Conservation (phyloP, 495 filamentous ascomycete species). For the Neurospora hispaniola region DNA sequence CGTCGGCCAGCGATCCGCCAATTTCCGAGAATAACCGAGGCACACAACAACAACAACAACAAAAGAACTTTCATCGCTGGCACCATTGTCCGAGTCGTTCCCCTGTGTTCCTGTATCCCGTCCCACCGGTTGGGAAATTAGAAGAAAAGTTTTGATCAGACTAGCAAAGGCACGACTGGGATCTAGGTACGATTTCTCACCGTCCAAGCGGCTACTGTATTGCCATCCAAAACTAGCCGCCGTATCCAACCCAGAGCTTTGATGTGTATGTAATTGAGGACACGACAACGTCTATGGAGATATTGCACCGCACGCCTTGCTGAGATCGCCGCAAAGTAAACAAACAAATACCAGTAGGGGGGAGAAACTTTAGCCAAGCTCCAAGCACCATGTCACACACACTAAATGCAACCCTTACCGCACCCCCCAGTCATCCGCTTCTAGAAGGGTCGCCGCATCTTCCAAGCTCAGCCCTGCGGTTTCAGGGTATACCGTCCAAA, state of each 20-base stretch:
- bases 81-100: not conserved
- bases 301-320: not conserved
- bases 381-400: not conserved
- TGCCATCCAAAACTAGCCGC: not conserved
- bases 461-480: constrained; percentile 73
- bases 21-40: not conserved
- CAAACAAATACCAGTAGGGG: not conserved
- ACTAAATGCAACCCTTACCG: constrained; percentile 14
- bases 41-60: not conserved
- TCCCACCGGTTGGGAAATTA: not conserved
- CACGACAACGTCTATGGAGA: not conserved
- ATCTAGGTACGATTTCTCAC: not conserved
- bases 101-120: not conserved
- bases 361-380: not conserved
- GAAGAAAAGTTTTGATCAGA: not conserved
- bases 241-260: not conserved
- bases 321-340: not conserved
- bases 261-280: not conserved
- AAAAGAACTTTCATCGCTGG: not conserved
- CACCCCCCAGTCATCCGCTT: constrained; percentile 62
- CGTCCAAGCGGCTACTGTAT: not conserved
- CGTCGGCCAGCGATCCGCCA: not conserved
- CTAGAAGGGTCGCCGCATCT: constrained; percentile 65
- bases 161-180: not conserved
- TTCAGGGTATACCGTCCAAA: constrained; percentile 74